A percentile compares a stretch with the other conserved stretches of the same genome.
phyloP scores from a whole-genome alignment of 805 yeast species.

The Ogataea paradorogensis region DNA sequence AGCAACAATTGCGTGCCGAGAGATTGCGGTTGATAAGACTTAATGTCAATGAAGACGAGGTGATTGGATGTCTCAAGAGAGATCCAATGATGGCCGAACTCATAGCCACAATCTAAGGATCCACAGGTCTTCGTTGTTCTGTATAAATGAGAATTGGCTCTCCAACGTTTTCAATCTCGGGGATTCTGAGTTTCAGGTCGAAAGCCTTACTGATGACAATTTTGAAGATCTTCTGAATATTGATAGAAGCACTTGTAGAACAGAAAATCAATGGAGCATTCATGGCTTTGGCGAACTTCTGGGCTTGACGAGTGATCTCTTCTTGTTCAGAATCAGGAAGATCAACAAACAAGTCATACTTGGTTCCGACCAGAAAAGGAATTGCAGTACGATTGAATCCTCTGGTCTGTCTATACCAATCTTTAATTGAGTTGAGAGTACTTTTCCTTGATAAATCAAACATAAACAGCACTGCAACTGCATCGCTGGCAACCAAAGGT shows the following conservation, averaged over 20 bases:
- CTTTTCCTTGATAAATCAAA: slow-evolving; percentile 86
- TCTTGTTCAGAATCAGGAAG: slow-evolving; percentile 76
- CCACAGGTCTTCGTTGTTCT: slow-evolving; percentile 11
- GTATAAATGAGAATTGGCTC: slow-evolving; percentile 82
- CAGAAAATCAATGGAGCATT: slow-evolving; percentile 80
- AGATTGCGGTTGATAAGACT: slow-evolving; percentile 62
- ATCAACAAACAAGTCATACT: slow-evolving; percentile 83
- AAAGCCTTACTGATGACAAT: slow-evolving; percentile 87
- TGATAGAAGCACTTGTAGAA: slow-evolving; percentile 88
- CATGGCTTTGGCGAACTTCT: slow-evolving; percentile 86
- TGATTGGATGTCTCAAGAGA: slow-evolving; percentile 53
- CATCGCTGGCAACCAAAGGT: slow-evolving; percentile 87
- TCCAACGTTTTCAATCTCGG: slow-evolving; percentile 82
- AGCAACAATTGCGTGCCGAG: slow-evolving; percentile 67
- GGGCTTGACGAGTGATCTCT: slow-evolving; percentile 78
- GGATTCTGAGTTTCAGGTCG: slow-evolving; percentile 76
- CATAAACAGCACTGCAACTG: slow-evolving; percentile 86
- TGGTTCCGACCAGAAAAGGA: slow-evolving; percentile 89
- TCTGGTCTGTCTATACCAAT: slow-evolving; percentile 91
- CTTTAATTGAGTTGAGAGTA: slow-evolving; percentile 82
- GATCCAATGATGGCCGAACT: slow-evolving; percentile 46
- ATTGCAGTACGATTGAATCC: slow-evolving; percentile 89
- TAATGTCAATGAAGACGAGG: slow-evolving; percentile 68
- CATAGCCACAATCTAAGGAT: slow-evolving; percentile 9
- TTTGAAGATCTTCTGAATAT: slow-evolving; percentile 91